Percentiles rank a stretch among this genome's conserved stretches.
Conservation (phyloP, 176 grass and related monocot genomes). For the Neostapfia colusana region DNA sequence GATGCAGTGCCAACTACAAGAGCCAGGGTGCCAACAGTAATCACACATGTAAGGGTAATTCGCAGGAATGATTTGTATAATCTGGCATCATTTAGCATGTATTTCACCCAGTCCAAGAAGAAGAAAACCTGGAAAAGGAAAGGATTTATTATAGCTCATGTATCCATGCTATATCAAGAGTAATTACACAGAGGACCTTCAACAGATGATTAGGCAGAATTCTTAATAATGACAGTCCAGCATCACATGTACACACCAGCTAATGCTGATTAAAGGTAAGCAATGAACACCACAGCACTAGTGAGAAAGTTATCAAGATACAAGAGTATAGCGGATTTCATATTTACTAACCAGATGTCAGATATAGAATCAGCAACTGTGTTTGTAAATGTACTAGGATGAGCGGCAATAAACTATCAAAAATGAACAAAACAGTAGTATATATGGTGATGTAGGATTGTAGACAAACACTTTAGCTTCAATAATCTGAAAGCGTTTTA, state of each 20-base stretch:
- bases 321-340: background rate
- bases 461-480: background rate
- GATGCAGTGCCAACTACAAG: slow-evolving; percentile 91
- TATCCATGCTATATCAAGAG: slow-evolving; percentile 14
- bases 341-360: background rate
- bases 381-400: background rate
- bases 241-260: background rate
- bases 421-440: slow-evolving; percentile 15
- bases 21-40: slow-evolving; percentile 71
- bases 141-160: slow-evolving; percentile 23
- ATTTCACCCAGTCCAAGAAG: slow-evolving; percentile 91
- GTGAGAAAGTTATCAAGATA: background rate
- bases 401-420: background rate
- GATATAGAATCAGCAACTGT: background rate
- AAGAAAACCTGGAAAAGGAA: slow-evolving; percentile 73
- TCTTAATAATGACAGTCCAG: background rate
- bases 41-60: slow-evolving; percentile 84
- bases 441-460: background rate
- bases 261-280: slow-evolving; percentile 7
- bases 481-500: slow-evolving; percentile 2
- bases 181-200: slow-evolving; percentile 13
- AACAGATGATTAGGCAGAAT: background rate
- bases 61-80: slow-evolving; percentile 86
- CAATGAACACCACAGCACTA: background rate
- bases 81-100: slow-evolving; percentile 80